Percentiles rank a stretch among this genome's conserved stretches.
Evolutionary conservation across 2,329 filamentous ascomycete species (phyloP).

Genomic region (Sporothrix mexicana): DNA sequence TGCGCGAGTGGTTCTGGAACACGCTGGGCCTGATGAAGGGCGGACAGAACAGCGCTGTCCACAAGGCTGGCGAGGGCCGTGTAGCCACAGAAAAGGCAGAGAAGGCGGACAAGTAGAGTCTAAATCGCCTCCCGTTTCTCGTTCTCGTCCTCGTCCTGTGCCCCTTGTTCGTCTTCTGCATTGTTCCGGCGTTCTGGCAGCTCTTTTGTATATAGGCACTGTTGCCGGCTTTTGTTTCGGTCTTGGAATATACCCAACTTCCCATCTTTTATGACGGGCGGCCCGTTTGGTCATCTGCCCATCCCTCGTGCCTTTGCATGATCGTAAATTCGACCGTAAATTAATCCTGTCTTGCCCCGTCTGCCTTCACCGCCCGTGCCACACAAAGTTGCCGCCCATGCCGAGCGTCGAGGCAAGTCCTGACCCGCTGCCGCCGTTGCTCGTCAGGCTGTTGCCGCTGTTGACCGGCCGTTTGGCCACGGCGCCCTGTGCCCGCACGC

Average conservation of each 20-base stretch:
- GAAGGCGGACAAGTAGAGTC: too few relatives aligned
- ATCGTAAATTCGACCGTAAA: neutral
- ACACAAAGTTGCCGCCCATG: slow-evolving; percentile 65
- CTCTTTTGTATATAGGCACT: neutral
- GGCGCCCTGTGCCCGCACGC: slow-evolving; percentile 76
- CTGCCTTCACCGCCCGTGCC: slow-evolving; percentile 48
- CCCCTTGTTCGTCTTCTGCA: neutral
- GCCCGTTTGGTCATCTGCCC: neutral
- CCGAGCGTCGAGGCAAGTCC: slow-evolving; percentile 58
- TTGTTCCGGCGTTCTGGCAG: slow-evolving; percentile 4
- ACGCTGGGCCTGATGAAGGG: slow-evolving; percentile 33
- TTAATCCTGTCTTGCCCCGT: neutral
- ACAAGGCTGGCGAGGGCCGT: neutral
- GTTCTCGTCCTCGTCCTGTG: neutral
- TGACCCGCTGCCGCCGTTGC: slow-evolving; percentile 49
- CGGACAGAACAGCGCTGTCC: slow-evolving; percentile 26
- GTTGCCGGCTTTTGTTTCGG: slow-evolving; percentile 1
- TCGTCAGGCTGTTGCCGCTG: slow-evolving; percentile 57
- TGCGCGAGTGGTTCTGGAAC: slow-evolving; percentile 41
- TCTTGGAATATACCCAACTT: slow-evolving; percentile 23
- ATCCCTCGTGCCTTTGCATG: neutral
- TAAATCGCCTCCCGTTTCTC: neutral
- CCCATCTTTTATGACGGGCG: slow-evolving; percentile 8
- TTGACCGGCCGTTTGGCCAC: slow-evolving; percentile 82
- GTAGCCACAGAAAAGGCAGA: neutral